A percentile compares a stretch with the other conserved stretches of the same genome.
phyloP scores from a whole-genome alignment of 2,329 filamentous ascomycete genomes.

The Exophiala mesophila region DNA sequence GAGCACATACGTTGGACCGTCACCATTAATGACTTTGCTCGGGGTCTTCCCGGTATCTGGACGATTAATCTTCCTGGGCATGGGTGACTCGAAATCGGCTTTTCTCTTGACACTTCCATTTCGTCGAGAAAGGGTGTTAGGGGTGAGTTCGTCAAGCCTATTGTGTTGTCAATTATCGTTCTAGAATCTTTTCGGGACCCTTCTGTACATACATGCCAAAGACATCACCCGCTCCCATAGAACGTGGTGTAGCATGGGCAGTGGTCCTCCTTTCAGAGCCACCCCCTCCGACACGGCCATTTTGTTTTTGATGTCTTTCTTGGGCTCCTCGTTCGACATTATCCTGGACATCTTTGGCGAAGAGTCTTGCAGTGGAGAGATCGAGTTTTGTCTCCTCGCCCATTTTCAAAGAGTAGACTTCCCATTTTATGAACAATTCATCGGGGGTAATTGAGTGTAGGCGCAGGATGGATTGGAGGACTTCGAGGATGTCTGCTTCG shows the following conservation, averaged over 20 bases:
- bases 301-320: conserved; percentile 53
- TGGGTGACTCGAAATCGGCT: conserved; percentile 45
- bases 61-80: conserved; percentile 39
- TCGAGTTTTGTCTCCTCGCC: conserved; percentile 72
- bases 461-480: conserved; percentile 80
- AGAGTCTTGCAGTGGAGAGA: conserved; percentile 65
- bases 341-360: conserved; percentile 86
- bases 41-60: conserved; percentile 35
- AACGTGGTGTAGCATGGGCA: conserved; percentile 56
- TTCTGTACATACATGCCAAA: conserved; percentile 70
- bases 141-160: conserved; percentile 28
- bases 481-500: conserved; percentile 69
- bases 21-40: conserved; percentile 9
- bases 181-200: too few relatives aligned
- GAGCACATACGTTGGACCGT: conserved; percentile 14
- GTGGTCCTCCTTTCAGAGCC: conserved; percentile 59
- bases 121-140: conserved; percentile 51
- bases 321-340: conserved; percentile 71
- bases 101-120: conserved; percentile 51
- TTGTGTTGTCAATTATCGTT: background rate
- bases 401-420: conserved; percentile 95
- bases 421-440: conserved; percentile 98
- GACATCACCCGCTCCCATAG: conserved; percentile 60
- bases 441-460: conserved; percentile 75
- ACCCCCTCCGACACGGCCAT: background rate